A percentile compares a stretch with the other conserved stretches of the same genome.
These are phyloP conservation scores for Plantago lanceolata DNA, from an alignment of 305 asterid genomes.

Conservation along the genomic window DNA sequence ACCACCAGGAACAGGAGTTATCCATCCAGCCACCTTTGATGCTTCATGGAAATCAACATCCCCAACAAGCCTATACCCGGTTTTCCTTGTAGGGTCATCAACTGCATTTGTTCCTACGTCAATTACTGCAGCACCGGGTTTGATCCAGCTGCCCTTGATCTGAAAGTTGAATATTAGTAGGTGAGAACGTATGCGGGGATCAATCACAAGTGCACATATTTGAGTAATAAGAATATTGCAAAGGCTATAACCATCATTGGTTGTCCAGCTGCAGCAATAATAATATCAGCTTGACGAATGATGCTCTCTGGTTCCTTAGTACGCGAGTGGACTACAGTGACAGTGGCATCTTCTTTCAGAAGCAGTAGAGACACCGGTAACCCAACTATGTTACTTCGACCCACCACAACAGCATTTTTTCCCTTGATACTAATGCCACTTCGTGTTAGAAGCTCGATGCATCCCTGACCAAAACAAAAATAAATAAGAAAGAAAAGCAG, in stretches of 20 bases:
- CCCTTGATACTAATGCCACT: slow-evolving; percentile 74
- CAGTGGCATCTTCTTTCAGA: slow-evolving; percentile 87
- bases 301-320: slow-evolving; percentile 73
- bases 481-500: background rate
- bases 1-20: slow-evolving; percentile 96
- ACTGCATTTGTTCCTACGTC: slow-evolving; percentile 89
- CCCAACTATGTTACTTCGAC: slow-evolving; percentile 90
- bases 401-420: slow-evolving; percentile 86
- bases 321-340: slow-evolving; percentile 74
- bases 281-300: slow-evolving; percentile 75
- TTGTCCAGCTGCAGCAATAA: slow-evolving; percentile 94
- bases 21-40: slow-evolving; percentile 73
- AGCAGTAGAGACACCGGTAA: slow-evolving; percentile 83
- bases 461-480: slow-evolving; percentile 43
- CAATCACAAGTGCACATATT: background rate
- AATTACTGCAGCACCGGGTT: slow-evolving; percentile 93
- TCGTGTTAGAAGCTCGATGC: slow-evolving; percentile 75
- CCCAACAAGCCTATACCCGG: slow-evolving; percentile 91
- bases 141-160: slow-evolving; percentile 96
- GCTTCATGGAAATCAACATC: slow-evolving; percentile 84
- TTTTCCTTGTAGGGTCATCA: slow-evolving; percentile 67
- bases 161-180: slow-evolving; percentile 25
- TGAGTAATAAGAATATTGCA: background rate
- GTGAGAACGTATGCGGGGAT: background rate
- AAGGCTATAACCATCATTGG: slow-evolving; percentile 61